phyloP scores from a whole-genome alignment of 257 asterid species.

The Rehmannia glutinosa region DNA sequence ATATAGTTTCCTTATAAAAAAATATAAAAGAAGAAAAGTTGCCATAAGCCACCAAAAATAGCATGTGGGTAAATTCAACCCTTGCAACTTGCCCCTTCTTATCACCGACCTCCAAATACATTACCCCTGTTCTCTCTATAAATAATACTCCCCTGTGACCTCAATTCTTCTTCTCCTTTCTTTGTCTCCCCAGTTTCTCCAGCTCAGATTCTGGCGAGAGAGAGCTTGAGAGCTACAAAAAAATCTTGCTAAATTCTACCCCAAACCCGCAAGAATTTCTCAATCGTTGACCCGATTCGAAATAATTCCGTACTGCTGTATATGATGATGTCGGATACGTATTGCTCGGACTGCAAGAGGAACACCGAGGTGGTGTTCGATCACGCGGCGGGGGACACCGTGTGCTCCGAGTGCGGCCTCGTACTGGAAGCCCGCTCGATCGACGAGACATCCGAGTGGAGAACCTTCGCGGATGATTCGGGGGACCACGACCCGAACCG shows the following conservation, averaged over 20 bases:
- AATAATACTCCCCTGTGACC: neutral
- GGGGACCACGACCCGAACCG: slow-evolving; percentile 93
- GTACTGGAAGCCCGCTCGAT: slow-evolving; percentile 85
- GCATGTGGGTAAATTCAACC: slow-evolving; percentile 5
- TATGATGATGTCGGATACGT: slow-evolving; percentile 58
- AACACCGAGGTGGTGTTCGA: slow-evolving; percentile 90
- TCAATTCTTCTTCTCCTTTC: neutral
- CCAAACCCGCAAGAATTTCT: neutral
- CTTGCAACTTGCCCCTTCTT: neutral
- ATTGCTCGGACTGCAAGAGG: slow-evolving; percentile 84
- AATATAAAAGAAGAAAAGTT: neutral
- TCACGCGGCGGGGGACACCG: slow-evolving; percentile 95
- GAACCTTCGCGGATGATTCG: slow-evolving; percentile 86
- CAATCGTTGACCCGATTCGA: neutral
- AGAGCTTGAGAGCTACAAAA: neutral
- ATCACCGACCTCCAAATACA: slow-evolving; percentile 17
- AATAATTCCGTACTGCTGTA: neutral
- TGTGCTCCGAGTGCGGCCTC: slow-evolving; percentile 95
- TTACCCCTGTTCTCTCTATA: slow-evolving; percentile 13
- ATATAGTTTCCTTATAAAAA: no score
- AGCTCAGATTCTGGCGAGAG: neutral
- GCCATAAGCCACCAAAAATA: neutral
- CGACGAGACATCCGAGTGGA: slow-evolving; percentile 93
- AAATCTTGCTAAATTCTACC: neutral
- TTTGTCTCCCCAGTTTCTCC: slow-evolving; percentile 9